Base-by-base conservation (phyloP, 1,284 basidiomycete species). In the Taiwanofungus camphoratus region DNA sequence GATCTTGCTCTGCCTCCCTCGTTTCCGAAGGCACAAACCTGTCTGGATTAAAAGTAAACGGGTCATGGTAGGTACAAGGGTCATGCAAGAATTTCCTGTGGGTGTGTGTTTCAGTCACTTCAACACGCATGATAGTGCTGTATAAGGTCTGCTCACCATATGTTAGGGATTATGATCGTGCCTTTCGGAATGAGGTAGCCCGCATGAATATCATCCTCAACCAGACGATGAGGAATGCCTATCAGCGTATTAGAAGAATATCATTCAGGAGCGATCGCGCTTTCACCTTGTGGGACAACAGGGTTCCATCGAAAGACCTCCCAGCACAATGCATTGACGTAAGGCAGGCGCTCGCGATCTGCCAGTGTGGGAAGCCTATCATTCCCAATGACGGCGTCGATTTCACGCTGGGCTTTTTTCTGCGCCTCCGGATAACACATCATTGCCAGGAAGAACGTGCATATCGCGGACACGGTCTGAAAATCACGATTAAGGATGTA, bases 251-350 rank as follows among this genome's bases (percentile, higher is more conserved):
- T 20, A 8, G 23, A 18, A 26, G 11, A 26, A 13, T 11, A 30
- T 12, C 12, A 1, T 3, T 22, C 12, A 34, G 18, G 15, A 13
- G 27, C 3, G 30, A 24, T 8, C 9, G 27, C 15, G 3, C 4
- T 20, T 55, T 13, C 30, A 59, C 59, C 56, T 4, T 61, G 38
- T 9, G 60, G 59, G 3, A 52, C 54, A 11, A 58, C 52, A 19
- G 59, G 56, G 38, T 58, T 52, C 58, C 60, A 63, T 4, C 63
- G 54, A 36, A 59, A 49, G 3, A 59, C 52, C 45, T 66, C 64
- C 27, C 53, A 52, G 41, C 52, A 48, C 18, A 65, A 29, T 1
- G 64, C 62, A 31, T 63, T 50, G 24, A 63, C 33, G 44, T 61
- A 66, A 2, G 63, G 63, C 11, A 66, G 53, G n/a, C 46, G 46